Evolutionary conservation across 1,284 basidiomycete genomes (phyloP).

Genomic region (Volvariella volvacea): DNA sequence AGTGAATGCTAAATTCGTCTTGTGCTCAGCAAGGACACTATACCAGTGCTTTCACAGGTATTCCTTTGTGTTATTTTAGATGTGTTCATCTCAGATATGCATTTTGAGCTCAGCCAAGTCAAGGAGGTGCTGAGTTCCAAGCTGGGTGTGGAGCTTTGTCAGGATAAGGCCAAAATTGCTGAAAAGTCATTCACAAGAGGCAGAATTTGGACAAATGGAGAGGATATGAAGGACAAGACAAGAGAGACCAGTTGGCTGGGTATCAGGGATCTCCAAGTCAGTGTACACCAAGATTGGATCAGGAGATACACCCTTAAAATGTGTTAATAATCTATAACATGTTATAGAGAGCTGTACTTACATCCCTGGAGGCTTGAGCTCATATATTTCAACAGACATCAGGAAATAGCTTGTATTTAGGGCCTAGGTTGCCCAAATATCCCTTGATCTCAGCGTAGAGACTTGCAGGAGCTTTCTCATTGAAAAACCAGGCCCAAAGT

Average conservation of each 20-base stretch:
- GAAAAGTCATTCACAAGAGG: conserved; percentile 28
- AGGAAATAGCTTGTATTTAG: conserved; percentile 5
- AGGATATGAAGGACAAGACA: conserved; percentile 19
- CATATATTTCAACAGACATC: not conserved
- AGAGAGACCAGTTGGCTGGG: conserved; percentile 15
- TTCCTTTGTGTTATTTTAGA: too few species aligned
- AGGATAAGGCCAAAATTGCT: conserved; percentile 24
- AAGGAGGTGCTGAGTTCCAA: too few species aligned
- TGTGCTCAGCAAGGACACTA: too few species aligned
- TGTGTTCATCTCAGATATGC: too few species aligned
- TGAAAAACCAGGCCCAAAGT: conserved; percentile 17
- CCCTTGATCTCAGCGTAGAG: conserved; percentile 6
- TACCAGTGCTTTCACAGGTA: too few species aligned
- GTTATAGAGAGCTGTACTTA: too few species aligned
- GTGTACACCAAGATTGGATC: conserved; percentile 13
- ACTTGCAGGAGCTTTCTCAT: not conserved
- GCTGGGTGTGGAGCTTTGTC: too few species aligned
- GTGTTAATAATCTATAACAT: not conserved
- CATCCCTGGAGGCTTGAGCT: too few species aligned
- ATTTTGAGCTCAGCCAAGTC: too few species aligned
- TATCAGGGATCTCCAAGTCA: conserved; percentile 8
- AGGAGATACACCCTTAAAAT: conserved; percentile 8
- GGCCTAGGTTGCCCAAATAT: conserved; percentile 9
- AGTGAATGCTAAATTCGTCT: too few species aligned
- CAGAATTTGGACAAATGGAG: conserved; percentile 26